phyloP scores from a whole-genome alignment of 164 flowering plant species.

The Umbellularia californica region DNA sequence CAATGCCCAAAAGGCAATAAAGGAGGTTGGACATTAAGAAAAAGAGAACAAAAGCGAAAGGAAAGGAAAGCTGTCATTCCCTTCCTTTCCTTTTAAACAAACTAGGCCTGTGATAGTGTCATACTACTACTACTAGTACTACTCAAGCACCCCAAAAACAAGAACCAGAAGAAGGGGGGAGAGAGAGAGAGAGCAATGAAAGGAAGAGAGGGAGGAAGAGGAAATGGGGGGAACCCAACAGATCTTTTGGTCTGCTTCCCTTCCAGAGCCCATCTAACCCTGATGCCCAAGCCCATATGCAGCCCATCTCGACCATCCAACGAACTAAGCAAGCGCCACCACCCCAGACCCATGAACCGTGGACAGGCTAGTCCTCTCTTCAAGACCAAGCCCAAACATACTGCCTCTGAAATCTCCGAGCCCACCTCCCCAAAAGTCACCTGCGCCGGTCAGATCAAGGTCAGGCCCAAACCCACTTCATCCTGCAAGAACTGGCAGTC shows the following conservation, averaged over 20 bases:
- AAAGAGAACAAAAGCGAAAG: conserved; percentile 11
- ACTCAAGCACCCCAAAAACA: neutral
- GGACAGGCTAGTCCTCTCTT: conserved; percentile 50
- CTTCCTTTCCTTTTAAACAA: conserved; percentile 22
- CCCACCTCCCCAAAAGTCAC: conserved; percentile 96
- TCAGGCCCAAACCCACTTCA: conserved; percentile 32
- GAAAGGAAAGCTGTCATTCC: conserved; percentile 35
- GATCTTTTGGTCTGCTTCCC: conserved; percentile 71
- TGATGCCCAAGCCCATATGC: conserved; percentile 80
- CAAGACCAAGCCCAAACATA: conserved; percentile 51
- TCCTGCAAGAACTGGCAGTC: conserved; percentile 87
- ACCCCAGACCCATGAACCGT: conserved; percentile 24
- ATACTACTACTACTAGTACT: too few relatives aligned
- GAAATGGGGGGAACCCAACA: conserved; percentile 4
- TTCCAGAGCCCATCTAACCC: conserved; percentile 54
- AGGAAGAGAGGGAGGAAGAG: conserved; percentile 49
- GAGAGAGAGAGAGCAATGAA: conserved; percentile 31
- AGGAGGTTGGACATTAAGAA: neutral
- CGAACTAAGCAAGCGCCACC: conserved; percentile 40
- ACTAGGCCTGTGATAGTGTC: neutral
- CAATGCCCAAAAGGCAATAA: conserved; percentile 1
- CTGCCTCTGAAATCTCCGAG: conserved; percentile 44
- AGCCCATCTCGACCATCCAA: conserved; percentile 58
- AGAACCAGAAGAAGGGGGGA: neutral
- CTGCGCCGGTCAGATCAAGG: conserved; percentile 89